Evolutionary conservation across 352 stramenopile species (phyloP).

Genomic region (Pythium insidiosum): DNA sequence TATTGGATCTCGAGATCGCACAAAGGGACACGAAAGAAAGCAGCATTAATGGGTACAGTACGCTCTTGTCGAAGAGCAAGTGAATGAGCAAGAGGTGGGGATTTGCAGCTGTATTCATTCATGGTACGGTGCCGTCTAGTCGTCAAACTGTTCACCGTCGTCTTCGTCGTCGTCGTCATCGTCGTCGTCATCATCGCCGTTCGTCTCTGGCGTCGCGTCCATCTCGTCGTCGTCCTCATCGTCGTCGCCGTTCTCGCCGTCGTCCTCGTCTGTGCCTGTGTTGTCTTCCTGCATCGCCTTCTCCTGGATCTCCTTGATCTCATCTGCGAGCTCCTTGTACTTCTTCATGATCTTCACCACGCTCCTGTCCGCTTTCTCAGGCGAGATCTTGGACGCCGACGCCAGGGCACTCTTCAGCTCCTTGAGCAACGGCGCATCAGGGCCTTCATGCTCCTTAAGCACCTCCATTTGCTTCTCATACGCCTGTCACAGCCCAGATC

Average conservation of each 20-base stretch:
- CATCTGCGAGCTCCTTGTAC: slow-evolving; percentile 58
- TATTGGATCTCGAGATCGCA: no score
- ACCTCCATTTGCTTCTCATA: slow-evolving; percentile 84
- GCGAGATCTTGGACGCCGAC: slow-evolving; percentile 43
- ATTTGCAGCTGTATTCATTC: no score
- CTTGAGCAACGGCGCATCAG: slow-evolving; percentile 43
- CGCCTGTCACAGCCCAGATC: slow-evolving; percentile 24
- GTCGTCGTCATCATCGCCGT: slow-evolving; percentile 6
- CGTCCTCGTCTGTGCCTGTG: slow-evolving; percentile 31
- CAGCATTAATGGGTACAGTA: no score
- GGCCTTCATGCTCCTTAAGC: slow-evolving; percentile 43
- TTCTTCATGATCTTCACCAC: slow-evolving; percentile 63
- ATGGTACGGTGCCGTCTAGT: slow-evolving; percentile 11
- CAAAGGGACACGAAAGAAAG: no score
- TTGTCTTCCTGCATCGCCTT: slow-evolving; percentile 42
- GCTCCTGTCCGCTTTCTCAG: slow-evolving; percentile 60
- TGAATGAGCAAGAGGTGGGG: no score
- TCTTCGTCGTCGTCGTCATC: slow-evolving; percentile 19
- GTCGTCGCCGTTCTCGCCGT: slow-evolving; percentile 15
- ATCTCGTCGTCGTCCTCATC: slow-evolving; percentile 18
- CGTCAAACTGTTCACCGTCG: slow-evolving; percentile 12
- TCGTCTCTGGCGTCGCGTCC: slow-evolving; percentile 1
- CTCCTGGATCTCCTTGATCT: slow-evolving; percentile 61
- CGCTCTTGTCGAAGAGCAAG: no score
- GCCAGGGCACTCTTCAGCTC: slow-evolving; percentile 48